Base-by-base conservation (phyloP, 371 early-diverging fungal species). In the Mucor racemosus region DNA sequence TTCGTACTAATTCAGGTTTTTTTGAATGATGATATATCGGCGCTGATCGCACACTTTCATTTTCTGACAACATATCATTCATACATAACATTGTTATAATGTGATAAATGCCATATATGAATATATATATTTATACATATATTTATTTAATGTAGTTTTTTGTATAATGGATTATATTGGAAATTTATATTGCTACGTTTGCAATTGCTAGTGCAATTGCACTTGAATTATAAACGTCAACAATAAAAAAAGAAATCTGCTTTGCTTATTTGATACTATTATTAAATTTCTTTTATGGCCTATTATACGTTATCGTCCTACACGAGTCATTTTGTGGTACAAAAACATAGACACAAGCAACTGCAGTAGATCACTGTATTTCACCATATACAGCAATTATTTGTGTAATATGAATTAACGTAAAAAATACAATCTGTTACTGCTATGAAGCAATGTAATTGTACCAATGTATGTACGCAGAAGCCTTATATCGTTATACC, bases 351-450 rank as follows among this genome's bases (percentile, higher is more conserved):
- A 38, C 38, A 38, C 38, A 38, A 38, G 11, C 5, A 38, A 11
- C 38, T 38, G 21, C 9, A 58, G 44, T n/a, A 42, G 26, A 60
- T 44, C 34, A 60, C 17, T 31, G 17, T 42, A 60, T 60, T 60
- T 44, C 31, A 17, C 41, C 26, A 33, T n/a, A 34, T 44, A 39
- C 19, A 34, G 46, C 26, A 60, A 40, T 60, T 31, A 15, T 33
- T 33, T 60, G 44, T 60, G 60, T 60, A 60, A 33, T 17, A 6
- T 44, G 46, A 59, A 42, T 31, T 39, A 39, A 40, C 38, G 17
- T 42, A 42, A 39, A 40, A 31, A 58, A n/a, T 3, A 26, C 7
- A 21, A 21, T 40, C 34, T 39, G 40, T 26, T 39, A 35, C 58
- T 39, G 35, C 19, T 38, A 11, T 39, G 17, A 58, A 15, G 1